Conservation (phyloP, 805 yeast species). For the Kodamaea leandrae region DNA sequence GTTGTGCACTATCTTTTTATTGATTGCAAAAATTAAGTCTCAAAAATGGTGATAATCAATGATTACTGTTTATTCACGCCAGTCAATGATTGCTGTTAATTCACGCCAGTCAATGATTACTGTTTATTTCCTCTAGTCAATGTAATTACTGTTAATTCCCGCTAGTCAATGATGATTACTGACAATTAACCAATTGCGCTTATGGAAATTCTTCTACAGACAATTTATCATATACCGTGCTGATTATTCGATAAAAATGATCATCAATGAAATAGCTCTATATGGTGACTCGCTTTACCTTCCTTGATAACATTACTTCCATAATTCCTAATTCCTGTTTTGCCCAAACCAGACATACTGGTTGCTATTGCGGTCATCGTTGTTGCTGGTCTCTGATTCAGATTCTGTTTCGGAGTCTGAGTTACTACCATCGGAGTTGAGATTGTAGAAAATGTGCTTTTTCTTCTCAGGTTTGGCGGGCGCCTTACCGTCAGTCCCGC, state of each 20-base stretch:
- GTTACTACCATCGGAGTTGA: constrained; percentile 19
- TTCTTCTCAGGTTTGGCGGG: constrained; percentile 8
- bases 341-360: constrained; percentile 41
- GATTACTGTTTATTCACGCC: no score
- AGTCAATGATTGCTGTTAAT: no score
- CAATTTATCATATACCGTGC: no score
- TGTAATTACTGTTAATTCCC: no score
- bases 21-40: background rate
- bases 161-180: no score
- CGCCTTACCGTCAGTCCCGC: constrained; percentile 11
- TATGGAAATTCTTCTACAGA: no score
- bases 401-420: constrained; percentile 10
- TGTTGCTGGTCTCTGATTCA: constrained; percentile 13
- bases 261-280: no score
- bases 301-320: background rate
- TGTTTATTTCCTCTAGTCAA: no score
- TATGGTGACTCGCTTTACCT: background rate
- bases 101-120: no score
- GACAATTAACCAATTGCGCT: no score
- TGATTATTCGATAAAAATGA: no score
- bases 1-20: background rate
- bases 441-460: constrained; percentile 32
- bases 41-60: no score
- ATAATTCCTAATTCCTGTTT: constrained; percentile 19
- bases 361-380: constrained; percentile 13